These are phyloP conservation scores for Cladosporium sp. DNA, from an alignment of 2,329 filamentous ascomycete species.

Conservation along the genomic window DNA sequence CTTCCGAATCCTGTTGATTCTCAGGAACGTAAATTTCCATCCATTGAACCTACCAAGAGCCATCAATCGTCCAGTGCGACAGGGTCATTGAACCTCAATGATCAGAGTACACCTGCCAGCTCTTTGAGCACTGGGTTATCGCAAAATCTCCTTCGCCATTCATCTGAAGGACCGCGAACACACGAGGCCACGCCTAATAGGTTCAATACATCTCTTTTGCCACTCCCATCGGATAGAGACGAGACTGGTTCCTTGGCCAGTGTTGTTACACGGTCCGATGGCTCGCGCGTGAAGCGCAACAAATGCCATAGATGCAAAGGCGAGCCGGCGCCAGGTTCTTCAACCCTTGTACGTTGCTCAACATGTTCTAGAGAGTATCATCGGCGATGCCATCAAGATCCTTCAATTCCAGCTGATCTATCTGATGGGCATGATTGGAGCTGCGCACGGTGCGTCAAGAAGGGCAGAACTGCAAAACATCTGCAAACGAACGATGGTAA, in stretches of 20 bases:
- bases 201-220: background rate
- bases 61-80: background rate
- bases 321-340: conserved; percentile 20
- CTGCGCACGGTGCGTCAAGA: conserved; percentile 24
- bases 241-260: conserved; percentile 3
- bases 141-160: background rate
- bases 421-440: conserved; percentile 19
- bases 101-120: background rate
- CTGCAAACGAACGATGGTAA: background rate
- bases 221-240: conserved; percentile 1
- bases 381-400: conserved; percentile 29
- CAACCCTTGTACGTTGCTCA: conserved; percentile 31
- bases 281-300: conserved; percentile 9
- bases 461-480: conserved; percentile 3
- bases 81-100: background rate
- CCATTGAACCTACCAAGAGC: background rate
- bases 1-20: background rate
- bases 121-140: background rate
- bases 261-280: background rate
- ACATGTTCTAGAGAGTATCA: conserved; percentile 34
- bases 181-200: background rate
- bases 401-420: conserved; percentile 7
- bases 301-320: conserved; percentile 32
- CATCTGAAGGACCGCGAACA: background rate
- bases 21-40: background rate